Conservation (phyloP, 2,329 filamentous ascomycete genomes). For the Diatrype stigma region DNA sequence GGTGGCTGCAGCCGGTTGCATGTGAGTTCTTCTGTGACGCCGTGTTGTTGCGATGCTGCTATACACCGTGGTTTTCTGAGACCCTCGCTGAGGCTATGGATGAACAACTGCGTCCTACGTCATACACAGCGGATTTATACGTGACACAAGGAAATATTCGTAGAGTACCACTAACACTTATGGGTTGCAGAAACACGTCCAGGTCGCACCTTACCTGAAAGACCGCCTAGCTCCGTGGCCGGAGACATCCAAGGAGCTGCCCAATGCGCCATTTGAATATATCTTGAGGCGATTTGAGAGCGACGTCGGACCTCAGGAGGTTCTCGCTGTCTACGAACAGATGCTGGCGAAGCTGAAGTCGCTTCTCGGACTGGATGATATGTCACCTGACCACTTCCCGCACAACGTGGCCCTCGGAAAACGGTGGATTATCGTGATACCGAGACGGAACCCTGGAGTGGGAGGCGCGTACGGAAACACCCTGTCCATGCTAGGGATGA, state of each 20-base stretch:
- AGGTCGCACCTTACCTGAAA: slow-evolving; percentile 33
- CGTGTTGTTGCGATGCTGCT: too few relatives aligned
- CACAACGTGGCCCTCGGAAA: slow-evolving; percentile 44
- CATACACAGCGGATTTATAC: too few relatives aligned
- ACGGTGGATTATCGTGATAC: slow-evolving; percentile 43
- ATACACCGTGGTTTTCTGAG: too few relatives aligned
- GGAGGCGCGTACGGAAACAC: slow-evolving; percentile 39
- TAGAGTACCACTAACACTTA: slow-evolving; percentile 27
- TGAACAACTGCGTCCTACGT: too few relatives aligned
- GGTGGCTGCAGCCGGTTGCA: slow-evolving; percentile 25
- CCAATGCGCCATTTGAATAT: slow-evolving; percentile 31
- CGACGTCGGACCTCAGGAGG: slow-evolving; percentile 13
- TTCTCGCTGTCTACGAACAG: slow-evolving; percentile 20
- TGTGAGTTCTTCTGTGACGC: background rate
- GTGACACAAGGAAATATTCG: background rate
- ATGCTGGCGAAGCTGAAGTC: slow-evolving; percentile 19
- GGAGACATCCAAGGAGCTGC: slow-evolving; percentile 7
- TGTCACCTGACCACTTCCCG: slow-evolving; percentile 20
- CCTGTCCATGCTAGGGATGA: slow-evolving; percentile 42
- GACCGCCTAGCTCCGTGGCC: slow-evolving; percentile 24
- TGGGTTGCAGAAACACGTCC: slow-evolving; percentile 46
- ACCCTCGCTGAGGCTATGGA: too few relatives aligned
- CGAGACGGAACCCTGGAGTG: slow-evolving; percentile 31
- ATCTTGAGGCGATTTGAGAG: slow-evolving; percentile 28
- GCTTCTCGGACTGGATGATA: slow-evolving; percentile 4